phyloP scores from a whole-genome alignment of 2,329 filamentous ascomycete genomes.

The Fusarium zealandicum region DNA sequence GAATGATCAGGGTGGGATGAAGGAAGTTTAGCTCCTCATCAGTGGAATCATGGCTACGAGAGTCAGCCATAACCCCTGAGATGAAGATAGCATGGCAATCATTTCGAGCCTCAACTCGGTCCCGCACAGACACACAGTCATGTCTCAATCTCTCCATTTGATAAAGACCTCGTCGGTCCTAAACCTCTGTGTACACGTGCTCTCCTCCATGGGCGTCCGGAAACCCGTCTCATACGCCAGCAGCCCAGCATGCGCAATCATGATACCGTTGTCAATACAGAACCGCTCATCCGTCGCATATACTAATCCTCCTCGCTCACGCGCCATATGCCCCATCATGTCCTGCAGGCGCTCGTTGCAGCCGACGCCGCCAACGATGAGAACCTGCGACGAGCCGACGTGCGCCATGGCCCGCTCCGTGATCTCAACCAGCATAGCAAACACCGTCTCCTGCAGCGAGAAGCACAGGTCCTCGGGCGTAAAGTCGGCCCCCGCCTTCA shows the following conservation, averaged over 20 bases:
- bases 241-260: constrained; percentile 97
- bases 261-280: constrained; percentile 99
- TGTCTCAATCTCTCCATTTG: constrained; percentile 72
- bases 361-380: constrained; percentile 95
- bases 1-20: neutral
- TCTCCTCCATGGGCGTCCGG: constrained; percentile 77
- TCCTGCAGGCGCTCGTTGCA: constrained; percentile 94
- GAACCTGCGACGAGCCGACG: constrained; percentile 86
- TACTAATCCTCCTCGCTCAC: constrained; percentile 85
- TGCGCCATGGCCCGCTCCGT: constrained; percentile 99
- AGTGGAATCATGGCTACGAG: neutral
- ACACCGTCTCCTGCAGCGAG: constrained; percentile 93
- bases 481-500: constrained; percentile 63
- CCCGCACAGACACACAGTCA: constrained; percentile 1
- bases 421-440: constrained; percentile 97
- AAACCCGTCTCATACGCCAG: constrained; percentile 85
- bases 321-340: constrained; percentile 98
- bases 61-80: neutral
- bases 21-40: neutral
- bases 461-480: constrained; percentile 91
- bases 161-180: constrained; percentile 83
- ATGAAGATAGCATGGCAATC: neutral
- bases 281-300: constrained; percentile 97
- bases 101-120: constrained; percentile 1
- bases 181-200: constrained; percentile 84